Conservation (phyloP, 768 basidiomycete genomes). For the Tricholomella constricta region DNA sequence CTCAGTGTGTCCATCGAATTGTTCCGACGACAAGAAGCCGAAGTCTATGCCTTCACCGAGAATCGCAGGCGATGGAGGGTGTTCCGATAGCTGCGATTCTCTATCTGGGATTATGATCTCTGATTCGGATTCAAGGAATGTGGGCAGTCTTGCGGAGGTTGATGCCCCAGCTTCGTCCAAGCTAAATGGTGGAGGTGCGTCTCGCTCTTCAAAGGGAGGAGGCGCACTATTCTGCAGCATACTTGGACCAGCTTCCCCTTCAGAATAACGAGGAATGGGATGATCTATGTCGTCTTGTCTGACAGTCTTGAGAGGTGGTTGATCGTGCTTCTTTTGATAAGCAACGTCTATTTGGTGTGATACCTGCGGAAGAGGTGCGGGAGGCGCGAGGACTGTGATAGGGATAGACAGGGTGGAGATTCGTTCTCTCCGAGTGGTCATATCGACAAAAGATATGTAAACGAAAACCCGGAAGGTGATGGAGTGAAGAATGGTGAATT, state of each 20-base stretch:
- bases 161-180: conserved; percentile 55
- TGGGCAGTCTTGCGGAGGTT: conserved; percentile 62
- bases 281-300: conserved; percentile 67
- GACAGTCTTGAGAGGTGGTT: conserved; percentile 71
- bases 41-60: conserved; percentile 78
- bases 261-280: conserved; percentile 65
- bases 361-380: conserved; percentile 79
- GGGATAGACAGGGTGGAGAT: conserved; percentile 68
- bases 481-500: conserved; percentile 80
- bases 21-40: conserved; percentile 69
- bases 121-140: conserved; percentile 79
- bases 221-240: conserved; percentile 64
- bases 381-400: conserved; percentile 68
- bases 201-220: conserved; percentile 84
- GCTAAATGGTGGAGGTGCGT: conserved; percentile 77
- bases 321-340: conserved; percentile 88
- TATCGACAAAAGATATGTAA: conserved; percentile 77
- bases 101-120: conserved; percentile 69
- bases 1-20: conserved; percentile 82
- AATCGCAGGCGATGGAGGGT: conserved; percentile 39
- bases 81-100: conserved; percentile 38
- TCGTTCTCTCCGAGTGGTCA: conserved; percentile 65
- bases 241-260: conserved; percentile 77
- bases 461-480: conserved; percentile 77
- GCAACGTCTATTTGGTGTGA: conserved; percentile 71